Evolutionary conservation across 2,329 filamentous ascomycete genomes (phyloP).

Genomic region (Fusarium paranaense): DNA sequence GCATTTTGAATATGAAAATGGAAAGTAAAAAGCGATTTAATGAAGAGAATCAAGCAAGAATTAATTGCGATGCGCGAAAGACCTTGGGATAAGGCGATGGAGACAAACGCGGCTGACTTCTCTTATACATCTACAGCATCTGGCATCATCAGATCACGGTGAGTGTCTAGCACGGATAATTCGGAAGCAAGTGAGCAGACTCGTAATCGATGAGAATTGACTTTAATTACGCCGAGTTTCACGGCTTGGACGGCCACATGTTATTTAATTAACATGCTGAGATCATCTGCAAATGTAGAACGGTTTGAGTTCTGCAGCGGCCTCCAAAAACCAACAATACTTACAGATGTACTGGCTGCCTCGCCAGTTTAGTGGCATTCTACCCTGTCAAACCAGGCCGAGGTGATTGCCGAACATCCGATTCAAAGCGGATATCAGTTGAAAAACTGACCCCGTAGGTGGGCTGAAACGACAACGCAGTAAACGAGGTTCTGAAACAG

Average conservation of each 20-base stretch:
- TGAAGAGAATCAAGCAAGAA: neutral
- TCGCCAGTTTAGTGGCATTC: neutral
- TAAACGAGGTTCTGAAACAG: neutral
- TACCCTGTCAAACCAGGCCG: neutral
- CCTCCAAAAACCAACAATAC: neutral
- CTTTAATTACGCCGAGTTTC: neutral
- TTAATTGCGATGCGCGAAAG: neutral
- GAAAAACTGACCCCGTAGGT: neutral
- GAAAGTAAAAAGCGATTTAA: neutral
- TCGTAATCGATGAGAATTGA: neutral
- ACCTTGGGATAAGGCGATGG: neutral
- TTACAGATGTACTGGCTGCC: neutral
- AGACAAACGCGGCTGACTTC: neutral
- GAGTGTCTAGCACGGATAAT: neutral
- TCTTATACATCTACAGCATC: neutral
- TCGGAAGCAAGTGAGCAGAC: neutral
- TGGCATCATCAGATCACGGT: neutral
- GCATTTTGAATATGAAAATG: neutral
- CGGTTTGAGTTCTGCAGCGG: neutral
- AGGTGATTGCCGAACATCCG: neutral
- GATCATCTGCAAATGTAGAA: neutral
- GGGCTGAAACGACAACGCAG: neutral
- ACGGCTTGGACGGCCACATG: neutral
- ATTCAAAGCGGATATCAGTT: neutral
- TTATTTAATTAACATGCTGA: neutral